Evolutionary conservation across 2,329 filamentous ascomycete species (phyloP).

Genomic region (Lomentospora prolificans): DNA sequence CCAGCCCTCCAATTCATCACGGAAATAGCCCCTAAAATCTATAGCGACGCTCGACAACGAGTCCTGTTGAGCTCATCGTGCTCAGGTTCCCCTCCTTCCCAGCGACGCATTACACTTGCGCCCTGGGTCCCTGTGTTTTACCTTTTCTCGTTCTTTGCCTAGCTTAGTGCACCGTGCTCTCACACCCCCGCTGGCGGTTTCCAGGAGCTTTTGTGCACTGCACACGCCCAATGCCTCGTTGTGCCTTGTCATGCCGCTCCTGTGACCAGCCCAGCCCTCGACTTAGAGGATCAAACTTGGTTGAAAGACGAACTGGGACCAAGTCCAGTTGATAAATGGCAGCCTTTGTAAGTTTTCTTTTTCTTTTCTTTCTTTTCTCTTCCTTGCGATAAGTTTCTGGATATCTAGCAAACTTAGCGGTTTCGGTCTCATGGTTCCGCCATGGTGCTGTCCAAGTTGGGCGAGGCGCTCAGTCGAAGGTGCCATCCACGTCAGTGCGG

Average conservation of each 20-base stretch:
- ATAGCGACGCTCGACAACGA: no score
- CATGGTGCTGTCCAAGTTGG: no score
- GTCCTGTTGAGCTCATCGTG: no score
- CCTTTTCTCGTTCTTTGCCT: not conserved
- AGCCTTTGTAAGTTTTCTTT: slow-evolving; percentile 8
- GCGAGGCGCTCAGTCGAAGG: not conserved
- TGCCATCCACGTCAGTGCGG: not conserved
- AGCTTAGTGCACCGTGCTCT: no score
- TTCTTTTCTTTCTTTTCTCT: not conserved
- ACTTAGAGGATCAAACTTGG: no score
- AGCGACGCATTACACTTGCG: no score
- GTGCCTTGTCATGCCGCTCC: not conserved
- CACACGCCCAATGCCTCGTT: not conserved
- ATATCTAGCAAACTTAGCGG: not conserved
- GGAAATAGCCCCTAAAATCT: not conserved
- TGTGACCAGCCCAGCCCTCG: not conserved
- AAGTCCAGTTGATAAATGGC: slow-evolving; percentile 6
- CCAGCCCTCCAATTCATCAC: not conserved
- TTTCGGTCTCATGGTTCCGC: no score
- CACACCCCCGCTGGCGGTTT: no score
- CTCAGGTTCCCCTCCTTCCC: no score
- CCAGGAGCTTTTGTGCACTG: not conserved
- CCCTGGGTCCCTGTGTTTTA: no score
- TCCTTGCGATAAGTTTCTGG: not conserved
- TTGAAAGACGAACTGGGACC: not conserved